Evolutionary conservation across 495 filamentous ascomycete genomes (phyloP), one percentile per base, ranked within the genome.

Genomic region (Penicillium ucsense): DNA sequence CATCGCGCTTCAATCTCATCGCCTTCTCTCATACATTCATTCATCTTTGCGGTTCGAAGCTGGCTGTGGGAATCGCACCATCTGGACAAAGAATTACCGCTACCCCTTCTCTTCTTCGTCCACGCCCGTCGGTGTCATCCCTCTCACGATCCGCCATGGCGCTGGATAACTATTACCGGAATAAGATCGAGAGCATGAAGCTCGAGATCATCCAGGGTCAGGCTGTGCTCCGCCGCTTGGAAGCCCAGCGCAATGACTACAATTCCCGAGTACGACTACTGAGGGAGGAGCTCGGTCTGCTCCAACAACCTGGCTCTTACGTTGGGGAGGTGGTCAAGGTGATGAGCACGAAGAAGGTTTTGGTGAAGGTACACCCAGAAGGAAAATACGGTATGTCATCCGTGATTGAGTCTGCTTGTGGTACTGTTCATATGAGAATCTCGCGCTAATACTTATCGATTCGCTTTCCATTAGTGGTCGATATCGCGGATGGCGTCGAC

Each of bases 161-260:
- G 78, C 85, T 99, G 71, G 92, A 97, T 70, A 95, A 85, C 70
- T 99, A 95, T 71, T 99, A 91, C 68, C 86, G 89, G 75, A 96
- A 97, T 72, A 99, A 99, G 78, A 95, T 99, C 69, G 92, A 99
- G 85, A 82, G 84, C 65, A 94, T 96, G 85, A 95, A 97, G 80
- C 88, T 97, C 62, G 91, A 97, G 78, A 99, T 99, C 56, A 88
- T 99, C 59, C 89, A 95, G 67, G 91, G 92, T 35, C 94, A 97
- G 73, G 91, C 94, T 41, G 88, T 94, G 44, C 76, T 99, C 45
- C 83, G 92, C 56, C 78, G 92, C 67, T 76, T 99, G 62, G 92
- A 99, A 79, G 92, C 92, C 45, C 92, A 99, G 65, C 85, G 92
- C 49, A 99, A 99, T 67, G 92, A 99, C 66, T 96, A 96, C 78